Evolutionary conservation across 73 alveolate genomes (phyloP).

Genomic region (Urostyla sp.): DNA sequence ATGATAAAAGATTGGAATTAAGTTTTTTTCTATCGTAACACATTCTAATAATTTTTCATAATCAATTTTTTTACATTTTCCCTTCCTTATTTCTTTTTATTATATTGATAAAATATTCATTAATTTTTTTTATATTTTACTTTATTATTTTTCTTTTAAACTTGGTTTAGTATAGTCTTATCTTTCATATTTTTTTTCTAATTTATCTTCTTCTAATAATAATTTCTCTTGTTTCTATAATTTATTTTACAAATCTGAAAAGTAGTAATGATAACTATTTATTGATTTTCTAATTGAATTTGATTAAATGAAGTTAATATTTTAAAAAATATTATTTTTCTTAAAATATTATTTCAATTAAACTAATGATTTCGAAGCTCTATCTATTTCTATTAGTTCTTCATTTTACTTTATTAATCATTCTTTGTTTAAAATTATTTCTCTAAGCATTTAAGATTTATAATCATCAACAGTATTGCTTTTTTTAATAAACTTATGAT

Average conservation of each 20-base stretch:
- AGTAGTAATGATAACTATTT: constrained; percentile 21
- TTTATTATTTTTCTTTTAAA: not conserved
- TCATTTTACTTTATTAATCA: too few species aligned
- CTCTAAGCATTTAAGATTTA: not conserved
- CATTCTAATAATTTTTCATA: not conserved
- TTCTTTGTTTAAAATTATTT: too few species aligned
- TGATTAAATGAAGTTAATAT: not conserved
- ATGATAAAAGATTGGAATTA: constrained; percentile 41
- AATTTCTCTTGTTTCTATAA: constrained; percentile 1
- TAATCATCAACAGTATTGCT: constrained; percentile 17
- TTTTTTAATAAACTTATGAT: constrained; percentile 30
- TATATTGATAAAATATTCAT: not conserved
- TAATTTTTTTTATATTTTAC: not conserved
- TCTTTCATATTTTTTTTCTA: not conserved
- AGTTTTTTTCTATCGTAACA: constrained; percentile 22
- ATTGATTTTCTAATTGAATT: constrained; percentile 7
- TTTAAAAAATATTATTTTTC: not conserved
- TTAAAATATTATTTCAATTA: not conserved
- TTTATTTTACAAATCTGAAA: too few species aligned
- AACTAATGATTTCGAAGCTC: too few species aligned
- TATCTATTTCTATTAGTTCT: too few species aligned
- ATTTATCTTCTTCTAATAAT: not conserved
- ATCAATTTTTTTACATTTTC: not conserved
- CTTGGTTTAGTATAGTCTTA: constrained; percentile 41
- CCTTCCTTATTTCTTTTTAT: not conserved